phyloP scores from a whole-genome alignment of 352 stramenopile species.

The Globisporangium apiculatum region DNA sequence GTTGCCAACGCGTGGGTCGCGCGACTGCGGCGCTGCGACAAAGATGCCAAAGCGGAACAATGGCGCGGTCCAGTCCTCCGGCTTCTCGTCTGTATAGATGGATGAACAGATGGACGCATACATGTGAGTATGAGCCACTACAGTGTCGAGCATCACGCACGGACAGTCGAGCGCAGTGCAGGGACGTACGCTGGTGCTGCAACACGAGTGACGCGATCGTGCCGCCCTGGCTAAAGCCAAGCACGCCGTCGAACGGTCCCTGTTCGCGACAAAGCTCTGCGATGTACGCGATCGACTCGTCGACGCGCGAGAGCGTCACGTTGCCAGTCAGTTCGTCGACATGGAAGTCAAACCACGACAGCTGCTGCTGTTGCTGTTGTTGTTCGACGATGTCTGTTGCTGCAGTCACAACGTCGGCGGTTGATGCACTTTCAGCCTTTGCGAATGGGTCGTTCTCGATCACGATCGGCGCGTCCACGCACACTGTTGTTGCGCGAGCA shows the following conservation, averaged over 20 bases:
- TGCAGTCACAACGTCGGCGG: slow-evolving; percentile 13
- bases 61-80: slow-evolving; percentile 35
- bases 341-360: slow-evolving; percentile 72
- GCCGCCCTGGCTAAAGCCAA: slow-evolving; percentile 81
- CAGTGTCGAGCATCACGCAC: no score
- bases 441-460: slow-evolving; percentile 65
- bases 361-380: slow-evolving; percentile 25
- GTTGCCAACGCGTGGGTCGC: slow-evolving; percentile 37
- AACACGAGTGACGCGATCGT: slow-evolving; percentile 63
- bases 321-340: slow-evolving; percentile 31
- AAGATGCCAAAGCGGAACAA: slow-evolving; percentile 73
- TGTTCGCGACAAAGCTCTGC: slow-evolving; percentile 50
- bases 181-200: slow-evolving; percentile 53
- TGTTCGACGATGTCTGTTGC: slow-evolving; percentile 12
- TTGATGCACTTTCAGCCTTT: slow-evolving; percentile 8
- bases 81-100: slow-evolving; percentile 21
- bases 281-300: slow-evolving; percentile 67
- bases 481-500: slow-evolving; percentile 30
- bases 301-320: slow-evolving; percentile 37
- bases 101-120: not conserved
- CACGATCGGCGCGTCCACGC: slow-evolving; percentile 61
- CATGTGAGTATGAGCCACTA: not conserved
- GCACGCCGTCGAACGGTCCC: slow-evolving; percentile 81
- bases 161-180: no score
- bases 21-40: slow-evolving; percentile 40